Evolutionary conservation across 257 asterid species (phyloP).

Genomic region (Lithospermum erythrorhizon): DNA sequence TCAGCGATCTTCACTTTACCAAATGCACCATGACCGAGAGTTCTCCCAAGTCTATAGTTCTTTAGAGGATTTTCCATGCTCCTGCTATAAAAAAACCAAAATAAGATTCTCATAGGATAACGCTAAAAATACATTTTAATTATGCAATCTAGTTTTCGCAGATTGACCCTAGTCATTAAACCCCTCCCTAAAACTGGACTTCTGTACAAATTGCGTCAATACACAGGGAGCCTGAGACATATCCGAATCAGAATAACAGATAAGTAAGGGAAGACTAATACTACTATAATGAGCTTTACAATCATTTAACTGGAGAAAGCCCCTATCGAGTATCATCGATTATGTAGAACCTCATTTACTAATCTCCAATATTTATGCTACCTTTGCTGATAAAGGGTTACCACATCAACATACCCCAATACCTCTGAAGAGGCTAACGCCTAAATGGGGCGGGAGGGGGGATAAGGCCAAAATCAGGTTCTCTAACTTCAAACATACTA

Average conservation of each 20-base stretch:
- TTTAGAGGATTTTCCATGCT: constrained; percentile 52
- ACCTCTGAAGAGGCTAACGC: no score
- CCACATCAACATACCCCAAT: background rate
- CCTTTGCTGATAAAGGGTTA: background rate
- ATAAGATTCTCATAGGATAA: background rate
- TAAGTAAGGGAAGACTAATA: no score
- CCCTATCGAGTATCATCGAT: no score
- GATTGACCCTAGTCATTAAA: background rate
- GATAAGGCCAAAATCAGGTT: no score
- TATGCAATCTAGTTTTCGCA: background rate
- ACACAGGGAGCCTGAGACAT: background rate
- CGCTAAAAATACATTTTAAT: background rate
- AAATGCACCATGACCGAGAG: constrained; percentile 91
- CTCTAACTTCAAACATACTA: no score
- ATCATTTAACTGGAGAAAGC: no score
- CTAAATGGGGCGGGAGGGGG: no score
- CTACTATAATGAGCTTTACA: no score
- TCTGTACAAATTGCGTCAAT: background rate
- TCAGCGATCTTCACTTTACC: constrained; percentile 96
- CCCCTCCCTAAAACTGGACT: background rate
- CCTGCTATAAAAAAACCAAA: constrained; percentile 14
- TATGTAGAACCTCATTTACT: no score
- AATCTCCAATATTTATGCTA: no score
- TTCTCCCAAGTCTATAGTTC: constrained; percentile 84
- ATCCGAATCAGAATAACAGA: background rate